A percentile compares a stretch with the other conserved stretches of the same genome.
Evolutionary conservation across 1,139 yeast genomes (phyloP).

Genomic region (Pneumocystis murina): DNA sequence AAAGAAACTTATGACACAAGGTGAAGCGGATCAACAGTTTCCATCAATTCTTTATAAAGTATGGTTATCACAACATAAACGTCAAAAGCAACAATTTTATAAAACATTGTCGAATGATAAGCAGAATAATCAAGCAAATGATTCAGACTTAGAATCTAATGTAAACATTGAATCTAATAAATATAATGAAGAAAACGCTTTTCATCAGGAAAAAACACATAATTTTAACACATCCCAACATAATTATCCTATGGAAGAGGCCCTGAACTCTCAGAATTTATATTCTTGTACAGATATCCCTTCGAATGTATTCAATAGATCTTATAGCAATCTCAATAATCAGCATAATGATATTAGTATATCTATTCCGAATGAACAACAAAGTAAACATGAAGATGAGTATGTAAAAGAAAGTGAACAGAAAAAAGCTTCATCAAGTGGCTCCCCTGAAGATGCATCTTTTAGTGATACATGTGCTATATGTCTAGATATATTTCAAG

Average conservation of each 20-base stretch:
- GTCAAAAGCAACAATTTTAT: conserved; percentile 8
- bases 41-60: conserved; percentile 44
- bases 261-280: not conserved
- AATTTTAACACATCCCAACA: not conserved
- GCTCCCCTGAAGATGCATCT: conserved; percentile 19
- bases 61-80: conserved; percentile 15
- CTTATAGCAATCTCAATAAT: not conserved
- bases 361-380: not conserved
- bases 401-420: conserved; percentile 16
- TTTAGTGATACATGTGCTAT: conserved; percentile 67
- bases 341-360: not conserved
- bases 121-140: not conserved
- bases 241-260: not conserved
- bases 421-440: conserved; percentile 15
- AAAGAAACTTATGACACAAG: conserved; percentile 33
- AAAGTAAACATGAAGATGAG: conserved; percentile 10
- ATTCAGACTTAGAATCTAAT: not conserved
- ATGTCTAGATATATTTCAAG: conserved; percentile 53
- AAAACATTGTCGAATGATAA: conserved; percentile 13
- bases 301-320: not conserved
- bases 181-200: not conserved
- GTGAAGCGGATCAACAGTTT: conserved; percentile 50
- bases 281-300: not conserved
- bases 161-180: not conserved
- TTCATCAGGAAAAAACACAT: not conserved